A percentile compares a stretch with the other conserved stretches of the same genome.
phyloP scores from a whole-genome alignment of 2,329 filamentous ascomycete genomes.

The Cladophialophora chaetospira region DNA sequence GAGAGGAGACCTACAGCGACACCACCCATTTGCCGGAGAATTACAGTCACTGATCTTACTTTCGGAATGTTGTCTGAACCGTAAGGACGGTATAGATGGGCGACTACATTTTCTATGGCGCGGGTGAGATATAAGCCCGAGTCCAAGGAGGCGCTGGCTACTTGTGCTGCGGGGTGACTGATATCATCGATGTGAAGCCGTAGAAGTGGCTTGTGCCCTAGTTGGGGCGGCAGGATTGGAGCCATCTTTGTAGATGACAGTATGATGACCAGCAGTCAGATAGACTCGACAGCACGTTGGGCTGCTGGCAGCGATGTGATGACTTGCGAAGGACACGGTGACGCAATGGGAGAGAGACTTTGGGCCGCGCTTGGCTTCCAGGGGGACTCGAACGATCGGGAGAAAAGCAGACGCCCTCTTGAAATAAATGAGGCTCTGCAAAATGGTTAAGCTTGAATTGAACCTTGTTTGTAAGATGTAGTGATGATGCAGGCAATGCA shows the following conservation, averaged over 20 bases:
- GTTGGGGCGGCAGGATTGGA: conserved; percentile 10
- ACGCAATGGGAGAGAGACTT: neutral
- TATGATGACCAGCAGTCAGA: neutral
- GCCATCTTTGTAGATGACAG: conserved; percentile 9
- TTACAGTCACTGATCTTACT: conserved; percentile 81
- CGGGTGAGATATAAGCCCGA: conserved; percentile 62
- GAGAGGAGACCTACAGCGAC: too few relatives aligned
- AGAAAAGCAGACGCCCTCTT: neutral
- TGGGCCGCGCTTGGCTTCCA: neutral
- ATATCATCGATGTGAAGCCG: conserved; percentile 45
- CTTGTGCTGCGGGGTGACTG: conserved; percentile 58
- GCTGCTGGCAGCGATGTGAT: neutral
- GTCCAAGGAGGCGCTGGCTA: conserved; percentile 70
- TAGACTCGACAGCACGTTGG: neutral
- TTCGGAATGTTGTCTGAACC: conserved; percentile 38
- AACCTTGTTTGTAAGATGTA: neutral
- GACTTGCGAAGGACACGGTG: neutral
- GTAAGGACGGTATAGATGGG: conserved; percentile 64
- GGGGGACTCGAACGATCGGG: neutral
- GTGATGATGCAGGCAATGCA: neutral
- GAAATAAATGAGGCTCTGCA: neutral
- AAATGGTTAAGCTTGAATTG: neutral
- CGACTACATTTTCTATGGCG: conserved; percentile 69
- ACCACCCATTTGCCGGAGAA: conserved; percentile 76
- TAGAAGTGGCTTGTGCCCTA: conserved; percentile 27